Conservation (phyloP, 495 filamentous ascomycete species). For the Aspergillus ellipticus region DNA sequence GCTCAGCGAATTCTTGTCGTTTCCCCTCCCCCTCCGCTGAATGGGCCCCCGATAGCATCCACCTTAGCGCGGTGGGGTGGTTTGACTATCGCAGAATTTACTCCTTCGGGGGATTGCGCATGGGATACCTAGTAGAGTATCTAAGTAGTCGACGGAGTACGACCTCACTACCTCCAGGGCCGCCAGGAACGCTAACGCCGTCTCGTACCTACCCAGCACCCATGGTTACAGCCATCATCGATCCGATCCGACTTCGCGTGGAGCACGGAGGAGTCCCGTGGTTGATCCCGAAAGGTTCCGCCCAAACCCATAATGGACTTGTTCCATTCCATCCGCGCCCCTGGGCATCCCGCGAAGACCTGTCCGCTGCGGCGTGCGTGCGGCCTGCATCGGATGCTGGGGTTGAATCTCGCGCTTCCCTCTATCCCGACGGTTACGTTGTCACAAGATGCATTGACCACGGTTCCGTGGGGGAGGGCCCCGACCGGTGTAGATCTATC, state of each 20-base stretch:
- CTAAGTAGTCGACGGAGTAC: no score
- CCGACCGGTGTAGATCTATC: constrained; percentile 8
- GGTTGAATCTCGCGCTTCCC: background rate
- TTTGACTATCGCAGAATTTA: background rate
- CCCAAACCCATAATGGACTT: background rate
- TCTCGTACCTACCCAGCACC: background rate
- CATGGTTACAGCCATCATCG: constrained; percentile 12
- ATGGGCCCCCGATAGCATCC: background rate
- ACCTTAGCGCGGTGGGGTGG: constrained; percentile 7
- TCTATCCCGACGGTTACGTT: constrained; percentile 8
- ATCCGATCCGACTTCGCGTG: constrained; percentile 22
- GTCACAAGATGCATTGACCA: constrained; percentile 15
- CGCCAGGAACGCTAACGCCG: no score
- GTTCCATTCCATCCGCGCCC: background rate
- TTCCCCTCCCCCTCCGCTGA: constrained; percentile 4
- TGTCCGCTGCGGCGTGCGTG: no score
- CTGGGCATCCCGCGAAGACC: no score
- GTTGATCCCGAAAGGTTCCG: constrained; percentile 19
- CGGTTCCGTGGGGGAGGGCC: background rate
- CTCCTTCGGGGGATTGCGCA: constrained; percentile 7
- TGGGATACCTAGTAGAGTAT: constrained; percentile 2
- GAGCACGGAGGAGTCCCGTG: constrained; percentile 18
- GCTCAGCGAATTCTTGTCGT: constrained; percentile 9
- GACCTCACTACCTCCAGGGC: no score
- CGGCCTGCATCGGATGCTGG: background rate